phyloP scores from a whole-genome alignment of 2,329 filamentous ascomycete genomes.

The Sclerotiophoma versabilis region DNA sequence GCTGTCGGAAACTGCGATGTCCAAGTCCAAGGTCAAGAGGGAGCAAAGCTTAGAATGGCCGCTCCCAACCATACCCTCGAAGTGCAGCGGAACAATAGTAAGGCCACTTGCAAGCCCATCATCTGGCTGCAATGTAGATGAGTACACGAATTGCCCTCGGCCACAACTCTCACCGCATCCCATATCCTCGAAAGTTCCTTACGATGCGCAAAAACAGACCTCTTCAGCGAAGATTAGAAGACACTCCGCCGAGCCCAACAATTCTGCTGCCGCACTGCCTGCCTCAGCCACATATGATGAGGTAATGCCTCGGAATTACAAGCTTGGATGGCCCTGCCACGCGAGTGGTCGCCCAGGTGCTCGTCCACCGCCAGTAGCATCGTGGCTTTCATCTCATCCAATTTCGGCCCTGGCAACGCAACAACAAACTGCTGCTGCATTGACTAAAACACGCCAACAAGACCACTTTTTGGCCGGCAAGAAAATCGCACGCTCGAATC shows the following conservation, averaged over 20 bases:
- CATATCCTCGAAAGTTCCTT: not conserved
- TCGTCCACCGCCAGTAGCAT: not conserved
- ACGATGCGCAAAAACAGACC: not conserved
- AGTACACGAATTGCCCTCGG: not conserved
- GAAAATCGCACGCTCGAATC: not conserved
- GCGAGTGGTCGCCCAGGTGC: not conserved
- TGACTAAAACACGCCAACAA: not conserved
- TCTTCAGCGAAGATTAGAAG: not conserved
- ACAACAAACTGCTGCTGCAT: not conserved
- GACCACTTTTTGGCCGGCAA: not conserved
- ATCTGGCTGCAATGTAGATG: not conserved
- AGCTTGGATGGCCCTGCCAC: not conserved
- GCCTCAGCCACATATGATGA: constrained; percentile 1
- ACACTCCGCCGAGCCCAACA: not conserved
- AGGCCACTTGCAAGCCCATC: not conserved
- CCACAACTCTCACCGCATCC: not conserved
- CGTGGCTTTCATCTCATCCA: constrained; percentile 20
- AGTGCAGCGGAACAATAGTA: not conserved
- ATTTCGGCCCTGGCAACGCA: constrained; percentile 19
- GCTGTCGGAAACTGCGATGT: constrained; percentile 5
- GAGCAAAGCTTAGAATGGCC: constrained; percentile 15
- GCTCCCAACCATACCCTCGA: not conserved
- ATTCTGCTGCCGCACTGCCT: not conserved
- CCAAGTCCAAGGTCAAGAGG: constrained; percentile 12
- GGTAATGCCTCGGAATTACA: constrained; percentile 9